Conservation (phyloP, 108 stramenopile species). For the Cyclostephanos invisitatus region DNA sequence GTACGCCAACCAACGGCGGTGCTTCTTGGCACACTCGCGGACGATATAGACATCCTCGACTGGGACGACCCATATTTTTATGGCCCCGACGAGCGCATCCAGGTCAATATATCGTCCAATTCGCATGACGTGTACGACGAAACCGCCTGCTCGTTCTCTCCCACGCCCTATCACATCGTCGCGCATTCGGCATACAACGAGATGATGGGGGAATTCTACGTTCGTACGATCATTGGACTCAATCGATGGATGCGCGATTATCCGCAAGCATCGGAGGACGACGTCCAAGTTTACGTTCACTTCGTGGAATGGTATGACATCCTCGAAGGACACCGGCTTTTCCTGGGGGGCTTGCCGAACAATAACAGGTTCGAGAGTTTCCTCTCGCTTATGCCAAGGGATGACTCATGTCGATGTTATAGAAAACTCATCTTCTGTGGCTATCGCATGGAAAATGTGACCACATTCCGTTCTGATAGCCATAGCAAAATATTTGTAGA, state of each 20-base stretch:
- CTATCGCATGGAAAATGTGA: conserved; percentile 20
- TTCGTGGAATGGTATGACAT: conserved; percentile 16
- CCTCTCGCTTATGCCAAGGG: conserved; percentile 11
- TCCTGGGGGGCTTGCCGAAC: conserved; percentile 31
- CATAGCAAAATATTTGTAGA: neutral
- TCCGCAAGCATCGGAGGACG: conserved; percentile 14
- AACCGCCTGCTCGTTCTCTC: conserved; percentile 17
- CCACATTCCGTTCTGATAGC: no score
- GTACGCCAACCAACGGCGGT: conserved; percentile 24
- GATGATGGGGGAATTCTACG: conserved; percentile 57
- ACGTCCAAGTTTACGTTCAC: conserved; percentile 34
- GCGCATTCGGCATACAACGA: conserved; percentile 47
- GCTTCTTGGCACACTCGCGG: neutral
- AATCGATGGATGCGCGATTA: conserved; percentile 30
- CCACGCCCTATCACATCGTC: conserved; percentile 40
- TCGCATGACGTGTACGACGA: conserved; percentile 4
- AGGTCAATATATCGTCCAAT: conserved; percentile 34
- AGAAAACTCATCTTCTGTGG: conserved; percentile 49
- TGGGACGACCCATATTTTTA: conserved; percentile 9
- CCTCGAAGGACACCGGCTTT: conserved; percentile 39
- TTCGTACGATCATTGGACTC: conserved; percentile 26
- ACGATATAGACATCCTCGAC: conserved; percentile 10
- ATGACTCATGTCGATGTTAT: conserved; percentile 35
- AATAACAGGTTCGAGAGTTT: conserved; percentile 30
- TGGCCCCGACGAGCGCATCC: conserved; percentile 21